Base-by-base conservation (phyloP, 768 basidiomycete genomes). In the Lenzites betulinus region DNA sequence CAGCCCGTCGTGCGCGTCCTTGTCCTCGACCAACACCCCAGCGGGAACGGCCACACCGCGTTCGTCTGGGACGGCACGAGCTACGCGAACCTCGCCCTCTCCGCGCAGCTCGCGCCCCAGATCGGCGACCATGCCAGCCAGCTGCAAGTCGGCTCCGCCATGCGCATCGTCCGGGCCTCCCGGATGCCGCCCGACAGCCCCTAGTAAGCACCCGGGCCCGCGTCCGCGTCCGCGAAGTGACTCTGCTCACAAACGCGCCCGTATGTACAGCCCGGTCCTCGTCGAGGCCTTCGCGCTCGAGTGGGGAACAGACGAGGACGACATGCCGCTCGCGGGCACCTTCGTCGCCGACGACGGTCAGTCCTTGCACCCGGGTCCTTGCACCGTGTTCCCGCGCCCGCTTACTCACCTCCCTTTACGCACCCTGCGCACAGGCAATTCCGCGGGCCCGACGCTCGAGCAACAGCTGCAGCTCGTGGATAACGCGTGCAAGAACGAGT, bases 1-100 rank as follows among this genome's bases (percentile, higher is more conserved):
- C 13, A 33, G 39, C 56, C 56, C n/a, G 30, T 50, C 28, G 56
- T 58, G 15, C 49, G 56, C 20, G 28, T 58, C 48, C 30, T 58
- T 26, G 7, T 18, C 26, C 18, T 58, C 26, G 28, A 43, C 2
- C n/a, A 23, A 16, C 15, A 15, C 13, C 9, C 3, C 9, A 28
- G 13, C 28, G 30, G 30, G n/a, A n/a, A n/a, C 43, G 16, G 30
- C 11, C 18, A 35, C 36, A 43, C 3, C 20, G 56, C 48, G 12
- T 51, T 58, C 39, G 30, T 58, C 15, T 30, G 26, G 26, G 56
- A 58, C 56, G 48, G 48, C 12, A 8, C 11, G 26, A 18, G 2
- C 56, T 51, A 33, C 41, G 25, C 48, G n/a, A 18, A 22, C 48
- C n/a, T 58, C 41, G 48, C 28, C 4, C 6, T 58, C 26, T 0